phyloP scores from a whole-genome alignment of 2,329 filamentous ascomycete genomes.

The Epichloe sibirici region DNA sequence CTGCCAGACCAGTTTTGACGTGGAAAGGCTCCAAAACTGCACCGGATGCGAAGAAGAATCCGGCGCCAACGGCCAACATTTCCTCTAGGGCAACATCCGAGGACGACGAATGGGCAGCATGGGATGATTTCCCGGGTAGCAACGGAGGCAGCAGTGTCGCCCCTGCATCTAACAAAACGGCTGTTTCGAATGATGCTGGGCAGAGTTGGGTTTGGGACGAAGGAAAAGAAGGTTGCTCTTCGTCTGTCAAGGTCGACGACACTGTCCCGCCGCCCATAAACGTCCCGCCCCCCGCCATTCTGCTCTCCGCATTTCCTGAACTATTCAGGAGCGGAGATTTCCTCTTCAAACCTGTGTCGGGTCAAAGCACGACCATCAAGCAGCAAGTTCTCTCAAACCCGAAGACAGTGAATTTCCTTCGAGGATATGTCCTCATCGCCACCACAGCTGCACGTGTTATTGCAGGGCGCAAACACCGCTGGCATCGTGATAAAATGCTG shows the following conservation, averaged over 20 bases:
- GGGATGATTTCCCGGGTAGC: slow-evolving; percentile 31
- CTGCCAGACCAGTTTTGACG: background rate
- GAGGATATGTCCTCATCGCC: slow-evolving; percentile 49
- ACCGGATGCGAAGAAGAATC: background rate
- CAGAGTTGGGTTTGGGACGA: slow-evolving; percentile 39
- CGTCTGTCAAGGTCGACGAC: slow-evolving; percentile 15
- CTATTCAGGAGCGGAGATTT: slow-evolving; percentile 55
- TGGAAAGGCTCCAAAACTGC: background rate
- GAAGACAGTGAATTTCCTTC: slow-evolving; percentile 49
- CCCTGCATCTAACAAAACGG: slow-evolving; percentile 7
- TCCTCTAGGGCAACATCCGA: slow-evolving; percentile 12
- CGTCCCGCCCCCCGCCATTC: slow-evolving; percentile 74
- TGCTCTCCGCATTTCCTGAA: slow-evolving; percentile 64
- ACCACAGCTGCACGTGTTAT: slow-evolving; percentile 68
- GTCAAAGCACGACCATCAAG: slow-evolving; percentile 44
- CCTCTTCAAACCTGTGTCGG: slow-evolving; percentile 53
- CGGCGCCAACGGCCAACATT: slow-evolving; percentile 3
- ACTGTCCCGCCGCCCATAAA: slow-evolving; percentile 59
- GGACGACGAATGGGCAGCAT: slow-evolving; percentile 39
- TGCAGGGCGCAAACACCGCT: slow-evolving; percentile 72
- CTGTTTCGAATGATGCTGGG: slow-evolving; percentile 13
- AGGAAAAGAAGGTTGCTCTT: slow-evolving; percentile 20
- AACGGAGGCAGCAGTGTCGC: slow-evolving; percentile 10
- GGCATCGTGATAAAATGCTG: slow-evolving; percentile 80
- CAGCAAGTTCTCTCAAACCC: slow-evolving; percentile 52